Conservation (phyloP, 2,329 filamentous ascomycete genomes). For the Cladophialophora exuberans region DNA sequence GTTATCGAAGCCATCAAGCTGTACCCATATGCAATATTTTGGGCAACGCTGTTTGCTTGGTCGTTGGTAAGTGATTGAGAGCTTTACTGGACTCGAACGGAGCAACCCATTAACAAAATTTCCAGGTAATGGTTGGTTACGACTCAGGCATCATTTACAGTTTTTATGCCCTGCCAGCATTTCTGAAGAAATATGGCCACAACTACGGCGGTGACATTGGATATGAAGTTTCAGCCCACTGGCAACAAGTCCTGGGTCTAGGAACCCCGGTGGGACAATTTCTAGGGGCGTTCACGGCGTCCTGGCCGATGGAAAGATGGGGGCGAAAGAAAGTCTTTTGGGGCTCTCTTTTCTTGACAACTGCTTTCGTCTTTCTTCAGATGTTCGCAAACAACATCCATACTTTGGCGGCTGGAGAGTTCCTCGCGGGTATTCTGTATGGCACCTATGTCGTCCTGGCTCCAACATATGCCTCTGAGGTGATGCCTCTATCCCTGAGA, state of each 20-base stretch:
- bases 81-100: background rate
- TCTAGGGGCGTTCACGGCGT: constrained; percentile 68
- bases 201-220: constrained; percentile 35
- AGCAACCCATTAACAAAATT: background rate
- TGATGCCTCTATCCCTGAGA: constrained; percentile 34
- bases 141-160: constrained; percentile 35
- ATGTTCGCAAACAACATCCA: constrained; percentile 44
- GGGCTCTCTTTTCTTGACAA: constrained; percentile 56
- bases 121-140: constrained; percentile 45
- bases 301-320: constrained; percentile 65
- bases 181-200: constrained; percentile 36
- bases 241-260: constrained; percentile 61
- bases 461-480: constrained; percentile 37
- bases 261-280: constrained; percentile 66
- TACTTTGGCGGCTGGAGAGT: constrained; percentile 38
- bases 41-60: constrained; percentile 34
- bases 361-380: constrained; percentile 40
- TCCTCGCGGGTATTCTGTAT: constrained; percentile 46
- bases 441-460: constrained; percentile 50
- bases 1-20: constrained; percentile 75
- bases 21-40: constrained; percentile 79
- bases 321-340: constrained; percentile 68
- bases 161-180: constrained; percentile 37
- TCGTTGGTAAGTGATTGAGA: constrained; percentile 22
- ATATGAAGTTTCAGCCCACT: constrained; percentile 58